Conservation (phyloP, 108 stramenopile genomes). For the Cyclotella sp. region DNA sequence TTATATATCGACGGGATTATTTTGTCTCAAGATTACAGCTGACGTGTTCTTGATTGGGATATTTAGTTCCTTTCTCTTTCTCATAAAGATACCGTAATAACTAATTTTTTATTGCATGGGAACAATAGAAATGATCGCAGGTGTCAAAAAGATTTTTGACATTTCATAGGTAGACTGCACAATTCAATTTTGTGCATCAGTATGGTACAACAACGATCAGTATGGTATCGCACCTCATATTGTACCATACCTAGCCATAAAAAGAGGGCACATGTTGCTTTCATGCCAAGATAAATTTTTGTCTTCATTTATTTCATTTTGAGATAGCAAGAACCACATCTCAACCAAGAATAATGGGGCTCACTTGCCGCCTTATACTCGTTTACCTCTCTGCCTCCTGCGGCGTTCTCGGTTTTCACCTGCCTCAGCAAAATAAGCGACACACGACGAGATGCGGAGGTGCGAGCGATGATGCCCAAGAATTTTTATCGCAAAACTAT, state of each 20-base stretch:
- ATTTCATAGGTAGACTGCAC: background rate
- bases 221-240: too few relatives aligned
- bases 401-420: background rate
- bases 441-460: constrained; percentile 16
- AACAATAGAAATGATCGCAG: background rate
- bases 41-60: background rate
- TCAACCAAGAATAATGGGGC: background rate
- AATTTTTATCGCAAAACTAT: constrained; percentile 28
- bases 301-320: constrained; percentile 8
- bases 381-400: constrained; percentile 68
- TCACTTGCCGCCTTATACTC: background rate
- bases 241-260: too few relatives aligned
- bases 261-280: too few relatives aligned
- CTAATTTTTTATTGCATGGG: background rate
- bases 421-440: background rate
- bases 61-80: background rate
- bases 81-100: background rate
- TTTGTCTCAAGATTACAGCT: background rate
- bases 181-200: too few relatives aligned
- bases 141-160: background rate
- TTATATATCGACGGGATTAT: too few relatives aligned
- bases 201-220: too few relatives aligned
- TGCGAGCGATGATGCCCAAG: constrained; percentile 32
- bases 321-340: too few relatives aligned
- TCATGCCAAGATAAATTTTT: too few relatives aligned